Evolutionary conservation across 768 basidiomycete genomes (phyloP).

Genomic region (Auricularia cornea): DNA sequence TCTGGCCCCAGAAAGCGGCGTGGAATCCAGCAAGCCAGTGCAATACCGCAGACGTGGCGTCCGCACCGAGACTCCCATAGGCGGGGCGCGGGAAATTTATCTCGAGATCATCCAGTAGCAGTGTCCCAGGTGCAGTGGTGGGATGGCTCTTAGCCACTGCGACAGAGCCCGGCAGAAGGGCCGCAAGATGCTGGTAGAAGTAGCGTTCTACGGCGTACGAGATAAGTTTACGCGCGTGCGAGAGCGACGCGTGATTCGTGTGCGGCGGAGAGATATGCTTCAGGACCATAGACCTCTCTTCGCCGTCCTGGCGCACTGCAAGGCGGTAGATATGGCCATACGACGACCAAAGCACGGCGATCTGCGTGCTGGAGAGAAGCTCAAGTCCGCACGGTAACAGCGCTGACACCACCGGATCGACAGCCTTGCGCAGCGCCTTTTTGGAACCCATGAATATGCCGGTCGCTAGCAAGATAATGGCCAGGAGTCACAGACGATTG

Average conservation of each 20-base stretch:
- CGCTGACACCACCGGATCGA: background rate
- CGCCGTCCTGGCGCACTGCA: background rate
- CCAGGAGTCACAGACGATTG: too few species aligned
- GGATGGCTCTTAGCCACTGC: constrained; percentile 1
- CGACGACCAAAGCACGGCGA: constrained; percentile 4
- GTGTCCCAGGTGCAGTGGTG: background rate
- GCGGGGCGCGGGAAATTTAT: background rate
- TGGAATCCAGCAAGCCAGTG: constrained; percentile 7
- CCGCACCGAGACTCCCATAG: background rate
- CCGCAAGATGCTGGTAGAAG: constrained; percentile 2
- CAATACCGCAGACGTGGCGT: background rate
- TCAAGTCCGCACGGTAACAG: background rate
- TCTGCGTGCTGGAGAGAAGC: background rate
- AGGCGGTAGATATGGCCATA: constrained; percentile 4
- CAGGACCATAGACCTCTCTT: background rate
- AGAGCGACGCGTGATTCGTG: background rate
- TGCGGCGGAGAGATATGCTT: constrained; percentile 1
- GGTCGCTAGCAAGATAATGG: too few species aligned
- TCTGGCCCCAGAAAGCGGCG: constrained; percentile 3
- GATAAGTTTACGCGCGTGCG: constrained; percentile 1
- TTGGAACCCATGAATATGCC: too few species aligned
- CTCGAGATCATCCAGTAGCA: constrained; percentile 3
- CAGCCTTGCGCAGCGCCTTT: background rate
- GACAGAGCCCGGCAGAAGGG: background rate
- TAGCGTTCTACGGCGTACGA: constrained; percentile 4